phyloP scores from a whole-genome alignment of 2,329 filamentous ascomycete genomes.

The Colletotrichum sp. region DNA sequence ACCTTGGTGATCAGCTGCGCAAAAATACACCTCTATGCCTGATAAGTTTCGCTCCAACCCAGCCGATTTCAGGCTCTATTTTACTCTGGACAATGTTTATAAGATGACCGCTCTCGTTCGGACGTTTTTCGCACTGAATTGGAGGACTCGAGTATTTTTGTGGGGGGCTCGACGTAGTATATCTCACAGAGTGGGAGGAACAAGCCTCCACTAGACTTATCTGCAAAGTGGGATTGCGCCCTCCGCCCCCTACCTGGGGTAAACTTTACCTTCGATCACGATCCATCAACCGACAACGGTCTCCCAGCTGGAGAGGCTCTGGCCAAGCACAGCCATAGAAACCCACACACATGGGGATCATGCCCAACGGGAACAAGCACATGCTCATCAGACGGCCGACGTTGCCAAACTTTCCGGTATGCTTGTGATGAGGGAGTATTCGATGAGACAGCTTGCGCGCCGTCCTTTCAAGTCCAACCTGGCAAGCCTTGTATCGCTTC shows the following conservation, averaged over 20 bases:
- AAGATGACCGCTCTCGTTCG: conserved; percentile 46
- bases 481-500: neutral
- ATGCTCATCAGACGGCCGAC: neutral
- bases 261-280: neutral
- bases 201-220: neutral
- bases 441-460: neutral
- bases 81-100: conserved; percentile 54
- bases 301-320: neutral
- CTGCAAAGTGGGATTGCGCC: neutral
- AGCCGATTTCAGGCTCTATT: conserved; percentile 62
- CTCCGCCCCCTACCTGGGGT: neutral
- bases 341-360: neutral
- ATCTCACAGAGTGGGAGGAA: neutral
- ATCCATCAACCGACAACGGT: neutral
- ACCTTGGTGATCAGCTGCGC: neutral
- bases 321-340: too few species aligned
- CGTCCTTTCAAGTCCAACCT: neutral
- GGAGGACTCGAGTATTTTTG: neutral
- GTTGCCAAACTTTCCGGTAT: neutral
- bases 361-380: neutral
- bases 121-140: conserved; percentile 33
- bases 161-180: neutral
- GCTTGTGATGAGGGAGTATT: neutral
- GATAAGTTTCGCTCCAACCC: conserved; percentile 63
- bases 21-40: conserved; percentile 38